These are phyloP conservation scores for Cryptococcus sp. DNA, from an alignment of 1,284 basidiomycete species.

Conservation along the genomic window DNA sequence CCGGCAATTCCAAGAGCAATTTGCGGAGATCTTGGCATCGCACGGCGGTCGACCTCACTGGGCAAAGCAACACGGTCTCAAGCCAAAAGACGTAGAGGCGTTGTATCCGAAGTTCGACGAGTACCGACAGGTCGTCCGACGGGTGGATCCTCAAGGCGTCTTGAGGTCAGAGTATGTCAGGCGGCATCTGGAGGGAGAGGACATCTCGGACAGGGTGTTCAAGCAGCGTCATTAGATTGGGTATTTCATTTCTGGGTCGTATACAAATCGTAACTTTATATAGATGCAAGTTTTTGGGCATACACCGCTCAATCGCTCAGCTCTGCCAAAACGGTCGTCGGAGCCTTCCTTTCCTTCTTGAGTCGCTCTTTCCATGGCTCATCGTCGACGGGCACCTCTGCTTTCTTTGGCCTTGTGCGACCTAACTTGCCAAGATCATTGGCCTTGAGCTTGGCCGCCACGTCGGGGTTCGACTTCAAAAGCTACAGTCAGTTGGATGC, in stretches of 20 bases:
- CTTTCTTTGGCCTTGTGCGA: not conserved
- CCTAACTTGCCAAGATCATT: conserved; percentile 33
- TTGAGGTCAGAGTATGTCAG: conserved; percentile 57
- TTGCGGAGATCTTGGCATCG: conserved; percentile 66
- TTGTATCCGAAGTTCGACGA: conserved; percentile 81
- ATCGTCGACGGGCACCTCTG: not conserved
- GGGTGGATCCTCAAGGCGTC: conserved; percentile 72
- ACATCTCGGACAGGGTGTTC: conserved; percentile 36
- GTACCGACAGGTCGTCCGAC: conserved; percentile 63
- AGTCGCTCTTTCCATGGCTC: conserved; percentile 12
- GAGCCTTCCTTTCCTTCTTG: not conserved
- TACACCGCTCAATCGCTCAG: not conserved
- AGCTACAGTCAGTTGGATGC: conserved; percentile 12
- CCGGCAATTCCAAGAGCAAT: conserved; percentile 69
- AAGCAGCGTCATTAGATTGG: conserved; percentile 16
- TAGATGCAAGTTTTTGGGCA: not conserved
- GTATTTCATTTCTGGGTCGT: conserved; percentile 6
- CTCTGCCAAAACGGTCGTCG: not conserved
- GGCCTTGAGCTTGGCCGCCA: conserved; percentile 27
- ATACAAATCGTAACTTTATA: not conserved
- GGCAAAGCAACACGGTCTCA: conserved; percentile 86
- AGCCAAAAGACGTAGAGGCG: conserved; percentile 59
- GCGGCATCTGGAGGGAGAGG: conserved; percentile 51
- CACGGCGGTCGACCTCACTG: conserved; percentile 89
- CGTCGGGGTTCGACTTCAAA: conserved; percentile 21